A percentile compares a stretch with the other conserved stretches of the same genome.
Conservation (phyloP, 1,284 basidiomycete genomes). For the Neonothopanus nambi region DNA sequence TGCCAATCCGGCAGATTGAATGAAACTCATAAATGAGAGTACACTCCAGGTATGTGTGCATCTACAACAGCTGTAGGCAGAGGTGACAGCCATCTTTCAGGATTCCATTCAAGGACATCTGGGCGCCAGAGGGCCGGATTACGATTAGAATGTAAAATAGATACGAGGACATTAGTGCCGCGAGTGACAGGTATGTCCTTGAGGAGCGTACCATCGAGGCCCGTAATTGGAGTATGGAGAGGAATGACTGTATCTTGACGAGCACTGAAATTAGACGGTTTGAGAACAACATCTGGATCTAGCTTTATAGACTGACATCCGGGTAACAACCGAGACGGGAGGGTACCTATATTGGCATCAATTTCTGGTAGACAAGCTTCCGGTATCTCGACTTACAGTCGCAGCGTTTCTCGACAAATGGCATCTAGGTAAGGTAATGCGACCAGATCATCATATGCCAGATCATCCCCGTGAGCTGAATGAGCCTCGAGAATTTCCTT, state of each 20-base stretch:
- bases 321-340: slow-evolving; percentile 18
- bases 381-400: slow-evolving; percentile 24
- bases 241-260: slow-evolving; percentile 22
- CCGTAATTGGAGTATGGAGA: slow-evolving; percentile 22
- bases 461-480: slow-evolving; percentile 13
- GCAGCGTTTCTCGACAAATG: slow-evolving; percentile 34
- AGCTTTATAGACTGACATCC: background rate
- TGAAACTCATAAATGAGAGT: slow-evolving; percentile 14
- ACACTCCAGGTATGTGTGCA: slow-evolving; percentile 13
- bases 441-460: slow-evolving; percentile 30
- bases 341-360: slow-evolving; percentile 38
- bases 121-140: slow-evolving; percentile 33
- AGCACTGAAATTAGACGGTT: slow-evolving; percentile 20
- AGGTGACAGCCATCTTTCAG: slow-evolving; percentile 33
- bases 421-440: slow-evolving; percentile 37
- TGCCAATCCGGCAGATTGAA: background rate
- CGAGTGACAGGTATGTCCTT: slow-evolving; percentile 25
- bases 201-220: slow-evolving; percentile 27
- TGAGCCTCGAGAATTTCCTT: slow-evolving; percentile 13
- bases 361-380: slow-evolving; percentile 32
- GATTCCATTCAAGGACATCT: slow-evolving; percentile 35
- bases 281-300: slow-evolving; percentile 25
- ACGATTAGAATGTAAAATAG: slow-evolving; percentile 28
- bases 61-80: slow-evolving; percentile 22
- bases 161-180: slow-evolving; percentile 25